These are phyloP conservation scores for Sanghuangporus sanghuang DNA, from an alignment of 1,284 basidiomycete species.

Conservation along the genomic window DNA sequence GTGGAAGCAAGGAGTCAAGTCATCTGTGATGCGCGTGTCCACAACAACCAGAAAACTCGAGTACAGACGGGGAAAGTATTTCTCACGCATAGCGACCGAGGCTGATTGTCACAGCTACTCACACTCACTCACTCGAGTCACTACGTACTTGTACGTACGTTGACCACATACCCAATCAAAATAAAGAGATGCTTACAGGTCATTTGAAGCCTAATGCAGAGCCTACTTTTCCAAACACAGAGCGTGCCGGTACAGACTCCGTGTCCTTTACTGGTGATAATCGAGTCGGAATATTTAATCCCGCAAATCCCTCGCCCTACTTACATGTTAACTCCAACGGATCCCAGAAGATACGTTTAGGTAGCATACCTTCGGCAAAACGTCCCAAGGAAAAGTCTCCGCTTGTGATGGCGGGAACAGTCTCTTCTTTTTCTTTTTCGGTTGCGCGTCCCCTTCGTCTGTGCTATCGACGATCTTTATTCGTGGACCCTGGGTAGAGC, in stretches of 20 bases:
- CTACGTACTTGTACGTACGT: neutral
- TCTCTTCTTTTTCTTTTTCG: conserved; percentile 42
- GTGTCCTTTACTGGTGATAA: conserved; percentile 59
- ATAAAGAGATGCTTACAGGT: conserved; percentile 1
- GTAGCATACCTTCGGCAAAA: conserved; percentile 31
- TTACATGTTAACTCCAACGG: conserved; percentile 3
- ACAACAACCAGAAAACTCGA: neutral
- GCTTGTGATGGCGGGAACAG: conserved; percentile 41
- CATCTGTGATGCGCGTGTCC: neutral
- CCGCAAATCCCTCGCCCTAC: conserved; percentile 28
- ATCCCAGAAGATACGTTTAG: neutral
- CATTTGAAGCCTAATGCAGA: conserved; percentile 14
- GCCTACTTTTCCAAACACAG: conserved; percentile 26
- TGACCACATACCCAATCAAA: neutral
- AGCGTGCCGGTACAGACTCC: conserved; percentile 42
- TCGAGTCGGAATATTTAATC: conserved; percentile 53
- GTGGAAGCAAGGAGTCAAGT: conserved; percentile 13
- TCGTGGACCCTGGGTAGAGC: conserved; percentile 18
- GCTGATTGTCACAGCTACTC: neutral
- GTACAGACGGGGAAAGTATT: neutral
- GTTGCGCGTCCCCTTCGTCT: conserved; percentile 2
- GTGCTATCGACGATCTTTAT: conserved; percentile 15
- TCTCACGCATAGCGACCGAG: neutral
- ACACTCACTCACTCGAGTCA: neutral
- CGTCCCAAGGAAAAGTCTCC: conserved; percentile 37